phyloP scores from a whole-genome alignment of 331 rosid genomes.

The Cucumis variabilis region DNA sequence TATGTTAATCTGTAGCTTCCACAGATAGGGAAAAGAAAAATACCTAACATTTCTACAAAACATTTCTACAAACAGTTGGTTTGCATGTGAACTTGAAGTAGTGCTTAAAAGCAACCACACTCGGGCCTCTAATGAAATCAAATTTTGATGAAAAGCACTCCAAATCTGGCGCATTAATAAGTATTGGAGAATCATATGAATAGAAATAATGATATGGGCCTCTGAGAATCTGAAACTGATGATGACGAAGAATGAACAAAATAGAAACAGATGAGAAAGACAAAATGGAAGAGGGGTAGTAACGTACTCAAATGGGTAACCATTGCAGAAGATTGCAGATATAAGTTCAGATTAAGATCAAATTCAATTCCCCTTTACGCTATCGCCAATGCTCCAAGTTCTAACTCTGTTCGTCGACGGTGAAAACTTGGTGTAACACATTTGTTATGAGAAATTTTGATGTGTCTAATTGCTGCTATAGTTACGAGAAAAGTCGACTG shows the following conservation, averaged over 20 bases:
- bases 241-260: background rate
- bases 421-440: background rate
- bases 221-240: background rate
- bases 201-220: background rate
- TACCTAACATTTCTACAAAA: conserved; percentile 16
- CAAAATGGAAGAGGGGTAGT: conserved; percentile 18
- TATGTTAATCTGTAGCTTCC: too few species aligned
- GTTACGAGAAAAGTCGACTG: background rate
- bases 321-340: background rate
- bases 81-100: background rate
- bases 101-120: too few species aligned
- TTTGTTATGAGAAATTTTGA: background rate
- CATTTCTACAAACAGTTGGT: conserved; percentile 26
- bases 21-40: conserved; percentile 6
- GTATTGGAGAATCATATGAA: background rate
- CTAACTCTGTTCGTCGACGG: background rate
- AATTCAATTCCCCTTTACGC: conserved; percentile 12
- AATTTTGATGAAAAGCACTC: background rate
- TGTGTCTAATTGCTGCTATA: background rate
- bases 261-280: background rate
- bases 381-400: background rate
- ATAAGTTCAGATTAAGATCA: background rate
- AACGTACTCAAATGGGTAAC: background rate
- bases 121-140: conserved; percentile 5
- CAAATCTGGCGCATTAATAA: background rate